A percentile compares a stretch with the other conserved stretches of the same genome.
These are phyloP conservation scores for Metarhizium rileyi DNA, from an alignment of 2,329 filamentous ascomycete species.

Conservation along the genomic window DNA sequence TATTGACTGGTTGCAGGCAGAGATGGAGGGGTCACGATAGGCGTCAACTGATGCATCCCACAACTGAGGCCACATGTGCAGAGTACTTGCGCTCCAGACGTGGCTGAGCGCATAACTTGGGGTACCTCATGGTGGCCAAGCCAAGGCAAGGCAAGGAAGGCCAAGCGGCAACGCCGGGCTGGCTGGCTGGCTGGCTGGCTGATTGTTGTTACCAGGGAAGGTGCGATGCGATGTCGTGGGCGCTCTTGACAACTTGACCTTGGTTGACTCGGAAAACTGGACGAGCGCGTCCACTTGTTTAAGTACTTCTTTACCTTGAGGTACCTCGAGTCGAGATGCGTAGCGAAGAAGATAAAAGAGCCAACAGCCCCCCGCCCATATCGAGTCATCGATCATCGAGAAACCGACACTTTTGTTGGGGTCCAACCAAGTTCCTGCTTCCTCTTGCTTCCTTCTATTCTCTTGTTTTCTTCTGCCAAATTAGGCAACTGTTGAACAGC, in stretches of 20 bases:
- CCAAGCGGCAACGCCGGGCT: background rate
- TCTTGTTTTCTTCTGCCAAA: background rate
- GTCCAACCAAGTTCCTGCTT: background rate
- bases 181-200: background rate
- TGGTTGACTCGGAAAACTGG: background rate
- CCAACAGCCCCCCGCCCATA: constrained; percentile 1
- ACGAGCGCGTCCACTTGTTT: background rate
- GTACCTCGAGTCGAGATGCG: too few species aligned
- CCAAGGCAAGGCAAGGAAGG: too few species aligned
- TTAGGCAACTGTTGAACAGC: too few species aligned
- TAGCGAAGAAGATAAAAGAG: constrained; percentile 3
- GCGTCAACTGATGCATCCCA: constrained; percentile 1
- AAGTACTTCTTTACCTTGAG: too few species aligned
- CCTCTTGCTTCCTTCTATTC: background rate
- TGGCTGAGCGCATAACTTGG: too few species aligned
- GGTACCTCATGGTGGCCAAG: too few species aligned
- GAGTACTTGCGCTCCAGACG: too few species aligned
- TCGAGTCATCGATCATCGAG: too few species aligned
- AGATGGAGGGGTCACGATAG: background rate
- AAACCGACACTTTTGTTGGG: background rate
- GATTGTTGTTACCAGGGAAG: background rate
- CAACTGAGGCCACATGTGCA: too few species aligned
- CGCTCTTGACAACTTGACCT: background rate
- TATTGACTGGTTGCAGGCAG: too few species aligned
- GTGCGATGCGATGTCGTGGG: too few species aligned